These are phyloP conservation scores for Colletotrichum simmondsii DNA, from an alignment of 2,329 filamentous ascomycete genomes.

Conservation along the genomic window DNA sequence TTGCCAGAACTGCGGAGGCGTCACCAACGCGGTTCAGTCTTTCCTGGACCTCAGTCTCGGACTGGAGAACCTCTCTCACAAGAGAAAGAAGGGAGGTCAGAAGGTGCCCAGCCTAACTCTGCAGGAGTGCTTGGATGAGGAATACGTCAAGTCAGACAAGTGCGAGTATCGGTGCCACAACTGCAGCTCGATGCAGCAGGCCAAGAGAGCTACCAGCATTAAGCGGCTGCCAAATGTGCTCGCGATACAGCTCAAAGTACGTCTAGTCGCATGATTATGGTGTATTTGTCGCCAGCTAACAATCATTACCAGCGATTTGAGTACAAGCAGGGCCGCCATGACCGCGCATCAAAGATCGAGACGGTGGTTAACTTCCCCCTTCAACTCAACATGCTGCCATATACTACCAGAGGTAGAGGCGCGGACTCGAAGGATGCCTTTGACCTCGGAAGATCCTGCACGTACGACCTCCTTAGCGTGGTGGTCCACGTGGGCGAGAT, in stretches of 20 bases:
- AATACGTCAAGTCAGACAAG: constrained; percentile 88
- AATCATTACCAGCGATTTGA: constrained; percentile 69
- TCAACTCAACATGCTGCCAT: constrained; percentile 89
- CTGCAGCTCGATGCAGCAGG: constrained; percentile 81
- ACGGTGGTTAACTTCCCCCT: constrained; percentile 87
- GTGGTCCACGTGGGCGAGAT: constrained; percentile 95
- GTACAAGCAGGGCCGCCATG: constrained; percentile 72
- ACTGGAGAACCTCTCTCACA: constrained; percentile 80
- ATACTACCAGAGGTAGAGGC: constrained; percentile 75
- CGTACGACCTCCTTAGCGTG: constrained; percentile 89
- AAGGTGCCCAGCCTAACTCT: constrained; percentile 64
- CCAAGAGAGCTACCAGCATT: constrained; percentile 85
- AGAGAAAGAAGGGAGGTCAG: constrained; percentile 66
- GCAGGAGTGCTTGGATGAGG: constrained; percentile 81
- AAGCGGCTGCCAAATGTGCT: constrained; percentile 88
- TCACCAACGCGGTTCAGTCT: constrained; percentile 85
- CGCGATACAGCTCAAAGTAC: constrained; percentile 91
- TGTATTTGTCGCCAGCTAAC: not conserved
- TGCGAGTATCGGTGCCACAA: constrained; percentile 89
- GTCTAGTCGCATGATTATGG: no score
- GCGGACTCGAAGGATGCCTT: constrained; percentile 61
- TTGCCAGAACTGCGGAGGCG: constrained; percentile 86
- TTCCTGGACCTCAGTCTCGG: constrained; percentile 92
- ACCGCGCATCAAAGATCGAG: constrained; percentile 85
- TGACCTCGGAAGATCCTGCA: constrained; percentile 72